Evolutionary conservation across 2,329 filamentous ascomycete species (phyloP), one percentile per base, ranked within the genome.

Genomic region (Apiospora marii): DNA sequence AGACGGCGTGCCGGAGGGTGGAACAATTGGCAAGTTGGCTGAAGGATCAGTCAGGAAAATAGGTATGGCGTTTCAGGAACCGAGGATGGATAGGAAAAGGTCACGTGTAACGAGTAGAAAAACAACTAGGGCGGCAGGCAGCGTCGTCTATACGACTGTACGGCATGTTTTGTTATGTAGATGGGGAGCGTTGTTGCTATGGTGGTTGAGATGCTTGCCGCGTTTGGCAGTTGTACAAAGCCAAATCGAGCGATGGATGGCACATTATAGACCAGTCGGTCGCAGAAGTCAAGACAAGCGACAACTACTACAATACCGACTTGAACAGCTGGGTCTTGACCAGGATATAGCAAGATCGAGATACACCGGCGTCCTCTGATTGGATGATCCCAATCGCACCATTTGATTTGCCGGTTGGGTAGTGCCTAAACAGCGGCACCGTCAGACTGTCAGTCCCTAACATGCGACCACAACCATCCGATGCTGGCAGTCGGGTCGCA

Each of bases 21-120:
- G 58, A 64, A 41, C 58, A 64, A n/a, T 34, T 64, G 34, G 58
- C 58, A n/a, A 30, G 19, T 14, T 64, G 58, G 58, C 58, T 64
- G 30, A 64, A 64, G 58, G 34, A 64, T n/a, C 30, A 41, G 58
- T 37, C 58, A 41, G 34, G 58, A n/a, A 64, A 64, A 41, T 64
- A 64, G 58, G 4, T 64, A 5, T 41, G 58, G 58, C 58, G 58
- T 64, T 64, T 13, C 41, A 41, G 58, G 49, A 51, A 4, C 12
- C 49, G 3, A 51, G 49, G 19, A n/a, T 14, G 30, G 58, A 41
- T 64, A 34, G 30, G 19, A 41, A 64, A 64, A 64, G 19, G 30
- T n/a, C 7, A 37, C 58, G n/a, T 64, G 2, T 41, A 41, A 41
- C 58, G 3, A 41, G 58, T 7, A 64, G 34, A 41, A 41, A 7